Evolutionary conservation across 163 green algal species (phyloP), one percentile per base, ranked within the genome.

Genomic region (Coccomyxa subellipsoidea): DNA sequence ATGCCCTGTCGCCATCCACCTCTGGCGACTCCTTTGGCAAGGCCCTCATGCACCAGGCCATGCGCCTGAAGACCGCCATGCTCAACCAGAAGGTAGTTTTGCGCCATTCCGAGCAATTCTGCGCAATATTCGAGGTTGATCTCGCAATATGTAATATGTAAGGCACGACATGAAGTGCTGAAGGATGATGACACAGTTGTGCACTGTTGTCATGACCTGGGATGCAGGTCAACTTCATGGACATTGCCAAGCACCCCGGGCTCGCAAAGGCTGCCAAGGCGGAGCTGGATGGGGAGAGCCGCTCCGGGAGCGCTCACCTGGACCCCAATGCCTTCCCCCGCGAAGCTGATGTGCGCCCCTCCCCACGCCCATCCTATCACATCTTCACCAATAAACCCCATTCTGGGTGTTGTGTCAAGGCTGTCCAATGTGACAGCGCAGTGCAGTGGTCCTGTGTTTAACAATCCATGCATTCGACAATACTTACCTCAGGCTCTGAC

Each of bases 211-310:
- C 27, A 34, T 34, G 27, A 8, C 66, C 2, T 73, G 21, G 6
- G 29, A 3, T 69, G 54, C 78, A 87, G 76, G 85, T 92, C 31
- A 86, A 39, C 54, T 92, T 88, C 69, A 38, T 78, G 39, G 90
- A 91, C 78, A 85, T 90, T 37, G 90, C 86, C 10, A 77, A 81
- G 27, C 92, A 90, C 59, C 86, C 90, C 1, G 79, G 81, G 27
- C 59, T 92, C 21, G 88, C 89, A 4, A 32, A 69, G 0, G 70
- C 78, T 0, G 89, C 89, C 0, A 82, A 87, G 2, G 81, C 83
- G 32, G 85, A 90, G 84, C 59, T 88, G 69, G 72, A 85, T 38
- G 54, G 66, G 66, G 77, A 18, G 76, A 76, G 8, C 75, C 79
- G n/a, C 34, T 59, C 47, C 76, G 54, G 31, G 35, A n/a, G 29